Base-by-base conservation (phyloP, 305 asterid species). In the Petunia hybrid region DNA sequence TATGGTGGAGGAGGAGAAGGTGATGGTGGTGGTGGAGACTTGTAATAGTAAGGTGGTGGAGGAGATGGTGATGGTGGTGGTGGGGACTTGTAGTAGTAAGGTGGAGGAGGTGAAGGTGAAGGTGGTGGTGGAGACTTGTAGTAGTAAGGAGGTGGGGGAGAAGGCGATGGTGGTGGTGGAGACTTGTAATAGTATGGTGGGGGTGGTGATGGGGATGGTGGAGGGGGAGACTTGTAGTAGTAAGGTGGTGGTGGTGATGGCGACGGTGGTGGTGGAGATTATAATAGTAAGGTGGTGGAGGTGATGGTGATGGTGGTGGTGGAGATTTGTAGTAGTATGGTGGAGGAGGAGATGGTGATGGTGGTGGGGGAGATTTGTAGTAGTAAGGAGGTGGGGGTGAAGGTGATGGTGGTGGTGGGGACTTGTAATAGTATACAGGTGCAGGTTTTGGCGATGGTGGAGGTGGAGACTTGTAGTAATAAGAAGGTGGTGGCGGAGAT, bases 111-210 rank as follows among this genome's bases (percentile, higher is more conserved):
- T 2, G 73, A 66, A 0, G 73, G 6, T 0, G 73, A 66, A 5
- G 73, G 51, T 2, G 73, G 73, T 1, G 73, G 73, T 0, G 71
- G 71, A 13, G 71, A 65, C 48, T 65, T 39, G 35, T 65, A 65
- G 35, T 65, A 65, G 35, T 65, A 65, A 0, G 48, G 71, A 10
- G 48, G 71, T 0, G 12, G 71, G 0, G 48, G 46, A 5, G 46
- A 38, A 0, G 70, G 22, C 0, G 70, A 64, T 4, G 46, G 70
- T 0, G 69, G 69, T 0, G 71, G 71, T 0, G 71, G 71, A 0
- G 71, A 63, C 43, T 36, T 63, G 16, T 63, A 35, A 8, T 63
- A 63, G 43, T 63, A 63, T 0, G 70, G 70, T 0, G 70, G 70
- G 0, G 46, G 70, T 0, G 70, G 70, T 10, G 70, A 64, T 0